Evolutionary conservation across 2,329 filamentous ascomycete species (phyloP), one percentile per base, ranked within the genome.

Genomic region (Claviceps fusiformis): DNA sequence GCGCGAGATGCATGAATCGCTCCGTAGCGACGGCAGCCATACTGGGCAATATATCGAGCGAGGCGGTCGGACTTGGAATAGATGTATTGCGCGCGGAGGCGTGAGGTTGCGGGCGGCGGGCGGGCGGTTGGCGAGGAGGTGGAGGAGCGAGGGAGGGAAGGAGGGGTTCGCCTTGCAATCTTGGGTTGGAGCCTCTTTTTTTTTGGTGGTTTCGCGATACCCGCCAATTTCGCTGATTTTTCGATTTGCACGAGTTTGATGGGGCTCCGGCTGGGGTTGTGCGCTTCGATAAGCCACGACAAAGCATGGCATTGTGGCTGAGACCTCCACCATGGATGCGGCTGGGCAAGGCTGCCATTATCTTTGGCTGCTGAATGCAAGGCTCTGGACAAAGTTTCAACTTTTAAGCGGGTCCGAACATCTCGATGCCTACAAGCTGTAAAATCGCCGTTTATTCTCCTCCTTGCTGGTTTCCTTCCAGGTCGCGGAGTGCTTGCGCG

Each of bases 1-100:
- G 85, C 68, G 92, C 86, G 63, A 98, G 86, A 73, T 98, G 93
- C 67, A 97, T 84, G 78, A 95, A 97, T 61, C 87, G 86, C 71
- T 92, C 87, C 66, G 82, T 79, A 70, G 84, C 76, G 68, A 81
- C 76, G 68, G 82, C 76, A 71, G 89, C 86, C 90, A 95, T 95
- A 73, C 67, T 90, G 80, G 73, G 74, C 71, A 70, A 61, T 56
- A 54, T 57, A 13, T 53, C 44, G 45, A 54, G 54, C 57, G 58
- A 58, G 55, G 60, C 58, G 54, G 56, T 54, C 47, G 41, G 27
- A 51, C 41, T 51, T 47, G 48, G 7, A 44, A 9, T 11, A 24
- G 37, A 24, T 31, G 43, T 48, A 41, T n/a, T 50, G 52, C 37
- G 55, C 55, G 54, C 56, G 54, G 10, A 53, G 4, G 48, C 45